Evolutionary conservation across 805 yeast species (phyloP).

Genomic region (Starmerella floris): DNA sequence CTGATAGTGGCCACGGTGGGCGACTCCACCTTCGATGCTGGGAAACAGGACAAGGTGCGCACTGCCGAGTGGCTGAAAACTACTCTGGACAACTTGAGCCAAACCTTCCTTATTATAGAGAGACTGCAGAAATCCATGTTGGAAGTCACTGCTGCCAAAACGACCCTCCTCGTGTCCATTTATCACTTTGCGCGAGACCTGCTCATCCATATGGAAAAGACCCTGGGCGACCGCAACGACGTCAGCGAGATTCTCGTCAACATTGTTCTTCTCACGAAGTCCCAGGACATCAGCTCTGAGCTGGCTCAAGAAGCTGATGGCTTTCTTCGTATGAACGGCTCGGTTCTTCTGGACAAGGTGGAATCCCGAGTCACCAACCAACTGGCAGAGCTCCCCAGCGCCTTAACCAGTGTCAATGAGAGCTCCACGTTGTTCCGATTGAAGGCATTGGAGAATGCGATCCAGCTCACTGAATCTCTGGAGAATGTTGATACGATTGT

Average conservation of each 20-base stretch:
- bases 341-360: neutral
- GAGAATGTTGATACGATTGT: slow-evolving; percentile 5
- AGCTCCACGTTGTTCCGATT: neutral
- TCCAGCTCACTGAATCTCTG: neutral
- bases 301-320: slow-evolving; percentile 1
- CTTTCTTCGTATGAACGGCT: neutral
- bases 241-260: neutral
- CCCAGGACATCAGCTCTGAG: slow-evolving; percentile 1
- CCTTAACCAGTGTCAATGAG: slow-evolving; percentile 12
- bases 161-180: slow-evolving; percentile 5
- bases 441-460: slow-evolving; percentile 5
- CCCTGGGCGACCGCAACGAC: neutral
- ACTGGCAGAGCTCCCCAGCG: slow-evolving; percentile 5
- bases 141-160: slow-evolving; percentile 1
- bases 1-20: slow-evolving; percentile 3
- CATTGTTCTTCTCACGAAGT: slow-evolving; percentile 7
- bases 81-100: slow-evolving; percentile 4
- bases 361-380: neutral
- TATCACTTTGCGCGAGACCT: slow-evolving; percentile 3
- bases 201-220: neutral
- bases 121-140: slow-evolving; percentile 1
- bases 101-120: slow-evolving; percentile 3
- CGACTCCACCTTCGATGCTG: neutral
- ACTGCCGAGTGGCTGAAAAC: slow-evolving; percentile 8
- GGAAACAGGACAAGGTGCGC: slow-evolving; percentile 1